A percentile compares a stretch with the other conserved stretches of the same genome.
These are phyloP conservation scores for Trichomonascaceae sp. DNA, from an alignment of 1,139 yeast genomes.

Conservation along the genomic window DNA sequence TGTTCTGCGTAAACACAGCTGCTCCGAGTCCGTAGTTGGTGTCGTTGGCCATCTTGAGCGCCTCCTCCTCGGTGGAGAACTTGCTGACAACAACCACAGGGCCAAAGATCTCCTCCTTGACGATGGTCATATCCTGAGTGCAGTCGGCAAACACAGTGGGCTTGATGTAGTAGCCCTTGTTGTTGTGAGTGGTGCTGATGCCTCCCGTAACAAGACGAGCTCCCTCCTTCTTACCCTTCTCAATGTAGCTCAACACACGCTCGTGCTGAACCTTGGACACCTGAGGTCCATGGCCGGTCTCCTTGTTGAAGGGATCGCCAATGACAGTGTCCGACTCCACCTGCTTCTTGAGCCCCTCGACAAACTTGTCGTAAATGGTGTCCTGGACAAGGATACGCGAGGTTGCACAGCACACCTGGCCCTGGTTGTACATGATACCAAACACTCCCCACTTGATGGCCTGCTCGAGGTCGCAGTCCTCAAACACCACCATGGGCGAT, in stretches of 20 bases:
- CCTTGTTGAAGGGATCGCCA: constrained; percentile 29
- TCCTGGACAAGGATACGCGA: constrained; percentile 73
- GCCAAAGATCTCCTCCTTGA: constrained; percentile 69
- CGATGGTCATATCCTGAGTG: constrained; percentile 46
- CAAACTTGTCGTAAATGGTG: constrained; percentile 53
- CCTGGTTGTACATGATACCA: constrained; percentile 70
- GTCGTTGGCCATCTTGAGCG: constrained; percentile 55
- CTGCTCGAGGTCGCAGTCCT: constrained; percentile 54
- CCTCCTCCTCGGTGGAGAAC: constrained; percentile 62
- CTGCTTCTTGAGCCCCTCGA: constrained; percentile 33
- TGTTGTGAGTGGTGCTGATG: constrained; percentile 58
- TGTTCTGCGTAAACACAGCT: constrained; percentile 57
- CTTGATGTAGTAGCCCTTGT: constrained; percentile 59
- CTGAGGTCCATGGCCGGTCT: constrained; percentile 65
- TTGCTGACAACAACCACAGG: constrained; percentile 69
- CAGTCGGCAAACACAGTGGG: constrained; percentile 65
- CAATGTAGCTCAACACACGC: constrained; percentile 52
- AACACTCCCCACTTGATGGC: constrained; percentile 48
- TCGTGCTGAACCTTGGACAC: constrained; percentile 58
- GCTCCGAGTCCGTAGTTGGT: constrained; percentile 73
- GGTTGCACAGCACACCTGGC: constrained; percentile 85
- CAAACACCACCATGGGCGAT: constrained; percentile 68
- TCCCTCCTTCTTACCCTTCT: constrained; percentile 58
- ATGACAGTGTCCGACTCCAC: constrained; percentile 12
- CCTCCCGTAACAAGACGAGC: constrained; percentile 52